phyloP scores from a whole-genome alignment of 768 basidiomycete genomes.

The Chalciporus piperatus region DNA sequence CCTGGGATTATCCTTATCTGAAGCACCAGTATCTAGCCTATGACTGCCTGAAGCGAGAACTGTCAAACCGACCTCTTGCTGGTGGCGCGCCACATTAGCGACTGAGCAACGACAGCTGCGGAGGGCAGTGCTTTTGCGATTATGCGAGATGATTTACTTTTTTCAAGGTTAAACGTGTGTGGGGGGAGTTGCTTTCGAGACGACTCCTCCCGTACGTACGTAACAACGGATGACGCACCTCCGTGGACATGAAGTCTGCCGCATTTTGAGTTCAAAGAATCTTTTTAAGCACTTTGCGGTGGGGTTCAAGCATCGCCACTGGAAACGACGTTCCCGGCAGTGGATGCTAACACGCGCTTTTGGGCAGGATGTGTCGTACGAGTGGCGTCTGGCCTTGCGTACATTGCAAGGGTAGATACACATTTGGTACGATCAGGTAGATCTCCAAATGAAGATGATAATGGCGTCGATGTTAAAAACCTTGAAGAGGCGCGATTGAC shows the following conservation, averaged over 20 bases:
- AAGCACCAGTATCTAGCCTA: not conserved
- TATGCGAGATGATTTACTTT: not conserved
- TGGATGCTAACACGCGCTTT: constrained; percentile 23
- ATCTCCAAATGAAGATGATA: not conserved
- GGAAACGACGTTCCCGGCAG: constrained; percentile 2
- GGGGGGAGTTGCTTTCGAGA: constrained; percentile 4
- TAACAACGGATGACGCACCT: constrained; percentile 20
- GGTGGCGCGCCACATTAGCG: constrained; percentile 15
- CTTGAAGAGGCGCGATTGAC: constrained; percentile 5
- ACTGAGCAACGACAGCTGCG: not conserved
- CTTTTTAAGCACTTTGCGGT: constrained; percentile 9
- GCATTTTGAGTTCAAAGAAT: not conserved
- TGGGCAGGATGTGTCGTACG: constrained; percentile 13
- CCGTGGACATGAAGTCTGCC: constrained; percentile 11
- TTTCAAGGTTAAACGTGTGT: constrained; percentile 1
- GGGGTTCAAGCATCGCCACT: constrained; percentile 12
- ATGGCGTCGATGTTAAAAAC: constrained; percentile 11
- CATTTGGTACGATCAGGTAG: constrained; percentile 4
- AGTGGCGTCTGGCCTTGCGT: constrained; percentile 17
- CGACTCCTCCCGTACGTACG: constrained; percentile 5
- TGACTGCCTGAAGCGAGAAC: not conserved
- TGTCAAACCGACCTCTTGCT: not conserved
- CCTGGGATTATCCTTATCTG: constrained; percentile 7
- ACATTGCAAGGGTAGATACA: not conserved
- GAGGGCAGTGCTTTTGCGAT: constrained; percentile 2